Base-by-base conservation (phyloP, 352 stramenopile genomes). In the Globisporangium ultimum region DNA sequence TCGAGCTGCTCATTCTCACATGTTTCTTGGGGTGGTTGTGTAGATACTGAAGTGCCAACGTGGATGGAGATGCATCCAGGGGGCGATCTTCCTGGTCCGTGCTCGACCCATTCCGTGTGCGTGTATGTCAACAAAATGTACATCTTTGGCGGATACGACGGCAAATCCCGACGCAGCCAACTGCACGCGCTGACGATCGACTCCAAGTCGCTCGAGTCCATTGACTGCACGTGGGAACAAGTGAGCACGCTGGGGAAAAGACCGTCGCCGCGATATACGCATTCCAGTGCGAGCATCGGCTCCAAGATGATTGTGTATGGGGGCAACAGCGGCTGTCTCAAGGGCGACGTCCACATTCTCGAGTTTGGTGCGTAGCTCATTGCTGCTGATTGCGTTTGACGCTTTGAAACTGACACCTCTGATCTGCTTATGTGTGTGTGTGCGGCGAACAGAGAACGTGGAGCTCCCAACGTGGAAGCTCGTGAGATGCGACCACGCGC, bases 131-230 rank as follows among this genome's bases (percentile, higher is more conserved):
- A 68, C 46, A 68, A 60, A n/a, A 87, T 87, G 77, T 81, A 78
- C 55, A 75, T 84, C 45, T 87, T 81, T 55, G 77, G 72, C 21
- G 77, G 77, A n/a, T 87, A 87, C 49, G 72, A 87, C 43, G 77
- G 77, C 47, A 84, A 83, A 64, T 72, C 70, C 22, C 74, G 77
- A 43, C 74, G 72, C 46, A 68, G 77, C 18, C 63, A 80, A 40
- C 46, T 87, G 48, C 72, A 83, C 60, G 63, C 68, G 34, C 72
- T 87, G 52, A 54, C 66, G 46, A 74, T 87, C 18, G 66, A 76
- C n/a, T 36, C 43, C 8, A 55, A 73, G 32, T 71, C 67, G 7
- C 54, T 54, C 11, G 70, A 80, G 14, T 9, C 11, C 8, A 73
- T 86, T 38, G 62, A 67, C 2, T 84, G 76, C 46, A 32, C 61